Percentiles rank a stretch among this genome's conserved stretches.
phyloP scores from a whole-genome alignment of 73 alveolate genomes.

The Tetrahymena malaccensis region DNA sequence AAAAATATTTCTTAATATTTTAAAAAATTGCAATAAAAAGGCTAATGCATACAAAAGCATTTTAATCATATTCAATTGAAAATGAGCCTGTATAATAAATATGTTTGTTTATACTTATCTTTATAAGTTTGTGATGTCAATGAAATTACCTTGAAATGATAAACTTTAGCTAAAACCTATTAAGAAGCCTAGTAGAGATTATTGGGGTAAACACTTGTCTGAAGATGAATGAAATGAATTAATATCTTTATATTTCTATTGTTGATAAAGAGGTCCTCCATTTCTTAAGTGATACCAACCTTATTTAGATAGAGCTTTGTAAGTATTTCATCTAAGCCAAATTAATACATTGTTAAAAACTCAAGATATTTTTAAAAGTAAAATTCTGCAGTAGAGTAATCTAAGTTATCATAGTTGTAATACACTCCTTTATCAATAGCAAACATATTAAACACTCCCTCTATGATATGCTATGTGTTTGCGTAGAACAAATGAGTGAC shows the following conservation, averaged over 20 bases:
- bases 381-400: not conserved
- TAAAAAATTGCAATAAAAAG: no score
- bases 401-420: not conserved
- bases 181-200: not conserved
- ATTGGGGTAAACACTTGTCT: not conserved
- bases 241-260: not conserved
- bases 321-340: not conserved
- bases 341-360: not conserved
- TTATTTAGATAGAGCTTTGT: not conserved
- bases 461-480: not conserved
- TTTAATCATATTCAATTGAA: no score
- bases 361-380: not conserved
- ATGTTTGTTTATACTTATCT: no score
- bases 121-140: no score
- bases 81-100: no score
- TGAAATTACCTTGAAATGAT: not conserved
- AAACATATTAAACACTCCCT: not conserved
- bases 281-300: not conserved
- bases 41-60: no score
- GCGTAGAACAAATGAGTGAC: not conserved
- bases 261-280: not conserved
- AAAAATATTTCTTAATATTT: no score
- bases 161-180: not conserved
- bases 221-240: not conserved
- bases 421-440: not conserved